Evolutionary conservation across 225 moss, liverwort and hornwort species (phyloP).

Genomic region (Neckera pumila): DNA sequence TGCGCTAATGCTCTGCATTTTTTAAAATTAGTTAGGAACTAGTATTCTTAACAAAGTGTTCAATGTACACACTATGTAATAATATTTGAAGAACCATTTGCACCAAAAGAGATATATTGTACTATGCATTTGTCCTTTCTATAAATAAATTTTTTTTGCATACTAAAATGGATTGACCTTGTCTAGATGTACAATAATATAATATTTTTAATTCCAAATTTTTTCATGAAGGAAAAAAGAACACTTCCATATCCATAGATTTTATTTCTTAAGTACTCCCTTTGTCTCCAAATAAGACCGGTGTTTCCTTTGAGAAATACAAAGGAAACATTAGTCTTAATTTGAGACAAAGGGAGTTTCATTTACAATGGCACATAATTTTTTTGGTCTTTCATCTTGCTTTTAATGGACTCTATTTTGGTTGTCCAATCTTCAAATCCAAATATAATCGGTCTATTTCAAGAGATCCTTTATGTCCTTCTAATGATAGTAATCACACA

Average conservation of each 20-base stretch:
- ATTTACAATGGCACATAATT: neutral
- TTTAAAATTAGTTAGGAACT: neutral
- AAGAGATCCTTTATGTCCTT: neutral
- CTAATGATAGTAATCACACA: neutral
- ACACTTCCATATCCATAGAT: neutral
- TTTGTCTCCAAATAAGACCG: no score
- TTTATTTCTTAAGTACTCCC: neutral
- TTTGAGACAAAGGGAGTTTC: no score
- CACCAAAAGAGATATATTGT: neutral
- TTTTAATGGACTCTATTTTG: neutral
- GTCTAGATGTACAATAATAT: neutral
- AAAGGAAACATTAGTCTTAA: no score
- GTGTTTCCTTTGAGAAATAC: no score
- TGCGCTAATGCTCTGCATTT: neutral
- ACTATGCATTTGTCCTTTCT: neutral
- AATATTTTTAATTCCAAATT: neutral
- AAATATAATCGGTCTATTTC: neutral
- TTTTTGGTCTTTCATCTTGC: neutral
- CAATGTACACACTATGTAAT: accelerated
- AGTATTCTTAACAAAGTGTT: neutral
- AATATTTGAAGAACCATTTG: neutral
- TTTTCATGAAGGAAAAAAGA: neutral
- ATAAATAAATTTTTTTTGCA: neutral
- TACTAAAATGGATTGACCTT: accelerated
- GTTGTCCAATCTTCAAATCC: neutral